phyloP scores from a whole-genome alignment of 2,329 filamentous ascomycete genomes.

The Penicillium sclerotigenum region DNA sequence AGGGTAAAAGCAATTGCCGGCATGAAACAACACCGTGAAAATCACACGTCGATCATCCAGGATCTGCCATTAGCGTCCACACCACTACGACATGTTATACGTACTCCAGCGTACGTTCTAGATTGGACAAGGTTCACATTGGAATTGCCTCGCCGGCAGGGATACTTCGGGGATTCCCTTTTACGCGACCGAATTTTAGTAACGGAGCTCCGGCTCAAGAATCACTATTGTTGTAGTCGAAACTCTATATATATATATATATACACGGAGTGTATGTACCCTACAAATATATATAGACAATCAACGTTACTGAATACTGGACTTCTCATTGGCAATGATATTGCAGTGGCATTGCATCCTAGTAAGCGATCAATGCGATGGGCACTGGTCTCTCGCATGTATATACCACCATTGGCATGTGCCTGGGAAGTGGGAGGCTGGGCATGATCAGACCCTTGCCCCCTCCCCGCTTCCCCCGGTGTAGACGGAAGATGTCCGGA shows the following conservation, averaged over 20 bases:
- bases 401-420: background rate
- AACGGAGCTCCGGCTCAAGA: background rate
- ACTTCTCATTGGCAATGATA: background rate
- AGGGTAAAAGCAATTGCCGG: constrained; percentile 14
- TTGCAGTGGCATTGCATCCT: background rate
- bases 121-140: background rate
- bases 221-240: background rate
- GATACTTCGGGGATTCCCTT: background rate
- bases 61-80: constrained; percentile 16
- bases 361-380: background rate
- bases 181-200: background rate
- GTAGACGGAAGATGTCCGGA: background rate
- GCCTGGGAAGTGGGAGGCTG: background rate
- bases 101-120: background rate
- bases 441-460: background rate
- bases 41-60: constrained; percentile 14
- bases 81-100: background rate
- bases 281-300: background rate
- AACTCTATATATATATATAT: background rate
- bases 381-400: background rate
- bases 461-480: background rate
- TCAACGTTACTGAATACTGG: background rate
- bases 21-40: constrained; percentile 1
- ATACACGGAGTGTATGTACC: too few relatives aligned
- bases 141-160: background rate